phyloP scores from a whole-genome alignment of 2,329 filamentous ascomycete species.

The Alternaria arborescens region DNA sequence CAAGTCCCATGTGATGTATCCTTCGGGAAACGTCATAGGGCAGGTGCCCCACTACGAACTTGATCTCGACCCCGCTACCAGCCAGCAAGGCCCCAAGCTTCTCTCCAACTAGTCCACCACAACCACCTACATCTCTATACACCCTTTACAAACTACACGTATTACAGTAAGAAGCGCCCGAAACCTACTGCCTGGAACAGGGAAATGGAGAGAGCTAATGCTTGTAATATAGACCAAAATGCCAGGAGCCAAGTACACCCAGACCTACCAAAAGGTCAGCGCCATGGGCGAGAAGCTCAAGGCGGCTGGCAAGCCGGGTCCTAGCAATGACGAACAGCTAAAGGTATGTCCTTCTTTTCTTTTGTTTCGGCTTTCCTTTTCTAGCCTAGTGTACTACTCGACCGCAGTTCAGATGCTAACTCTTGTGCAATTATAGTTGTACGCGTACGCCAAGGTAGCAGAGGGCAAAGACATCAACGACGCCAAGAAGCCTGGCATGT shows the following conservation, averaged over 20 bases:
- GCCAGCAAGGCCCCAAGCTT: slow-evolving; percentile 3
- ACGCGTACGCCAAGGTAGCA: slow-evolving; percentile 58
- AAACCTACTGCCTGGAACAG: neutral
- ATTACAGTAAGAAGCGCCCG: neutral
- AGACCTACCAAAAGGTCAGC: slow-evolving; percentile 43
- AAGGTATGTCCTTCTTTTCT: slow-evolving; percentile 50
- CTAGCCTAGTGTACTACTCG: neutral
- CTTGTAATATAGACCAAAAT: slow-evolving; percentile 22
- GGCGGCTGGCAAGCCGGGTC: slow-evolving; percentile 34
- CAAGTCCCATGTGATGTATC: slow-evolving; percentile 1
- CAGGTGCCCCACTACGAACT: slow-evolving; percentile 10
- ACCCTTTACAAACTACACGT: neutral
- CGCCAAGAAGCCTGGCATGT: slow-evolving; percentile 68
- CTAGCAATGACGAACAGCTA: slow-evolving; percentile 56
- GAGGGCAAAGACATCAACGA: slow-evolving; percentile 51
- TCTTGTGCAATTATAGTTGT: slow-evolving; percentile 54
- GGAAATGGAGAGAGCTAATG: neutral
- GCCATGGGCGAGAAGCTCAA: slow-evolving; percentile 45
- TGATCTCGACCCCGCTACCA: slow-evolving; percentile 19
- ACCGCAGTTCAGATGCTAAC: neutral
- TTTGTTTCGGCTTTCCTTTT: neutral
- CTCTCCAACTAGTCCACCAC: slow-evolving; percentile 1
- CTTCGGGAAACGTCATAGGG: slow-evolving; percentile 15
- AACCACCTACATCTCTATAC: neutral
- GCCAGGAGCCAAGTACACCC: slow-evolving; percentile 43